Base-by-base conservation (phyloP, 2,329 filamentous ascomycete genomes). In the Esteya vermicola region DNA sequence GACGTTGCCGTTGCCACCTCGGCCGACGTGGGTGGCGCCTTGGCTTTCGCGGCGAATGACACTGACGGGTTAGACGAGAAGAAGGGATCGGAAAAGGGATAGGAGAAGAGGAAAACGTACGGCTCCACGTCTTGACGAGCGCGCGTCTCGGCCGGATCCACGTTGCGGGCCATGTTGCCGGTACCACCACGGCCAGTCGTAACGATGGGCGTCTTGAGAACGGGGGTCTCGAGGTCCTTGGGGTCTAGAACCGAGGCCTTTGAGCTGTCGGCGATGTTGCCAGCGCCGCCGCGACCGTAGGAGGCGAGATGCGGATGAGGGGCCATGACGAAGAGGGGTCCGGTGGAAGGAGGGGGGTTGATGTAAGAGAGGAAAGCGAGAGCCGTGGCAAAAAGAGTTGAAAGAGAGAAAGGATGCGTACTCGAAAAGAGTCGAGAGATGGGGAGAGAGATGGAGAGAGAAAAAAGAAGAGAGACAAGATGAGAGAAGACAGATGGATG, bases 101-200 rank as follows among this genome's bases (percentile, higher is more conserved):
- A 38, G 40, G n/a, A n/a, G n/a, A n/a, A n/a, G n/a, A n/a, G n/a
- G 36, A 28, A 21, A 13, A 65, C 72, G 54, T 61, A 78, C 73
- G 75, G 73, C 44, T 79, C 75, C 45, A 95, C 84, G 52, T 95
- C 88, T 59, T 96, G 89, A 32, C 78, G 78, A 40, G 75, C 68
- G 47, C 88, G 80, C 27, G 88, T 85, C 55, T 84, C 75, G 32
- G 67, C 62, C 4, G 79, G 75, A 51, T 91, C 80, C 46, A 75
- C 75, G 54, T 80, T 78, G 49, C 62, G 65, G 36, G 81, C 77
- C 81, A 94, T 93, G 65, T 93, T 94, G 44, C 86, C 86, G 5
- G 74, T 78, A 45, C 88, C 88, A 41, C 88, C 88, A 38, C 88
- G 82, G 42, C 88, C 88, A 4, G 88, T 95, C 18, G 88, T 94